Evolutionary conservation across 495 filamentous ascomycete genomes (phyloP).

Genomic region (Penicillium canariense): DNA sequence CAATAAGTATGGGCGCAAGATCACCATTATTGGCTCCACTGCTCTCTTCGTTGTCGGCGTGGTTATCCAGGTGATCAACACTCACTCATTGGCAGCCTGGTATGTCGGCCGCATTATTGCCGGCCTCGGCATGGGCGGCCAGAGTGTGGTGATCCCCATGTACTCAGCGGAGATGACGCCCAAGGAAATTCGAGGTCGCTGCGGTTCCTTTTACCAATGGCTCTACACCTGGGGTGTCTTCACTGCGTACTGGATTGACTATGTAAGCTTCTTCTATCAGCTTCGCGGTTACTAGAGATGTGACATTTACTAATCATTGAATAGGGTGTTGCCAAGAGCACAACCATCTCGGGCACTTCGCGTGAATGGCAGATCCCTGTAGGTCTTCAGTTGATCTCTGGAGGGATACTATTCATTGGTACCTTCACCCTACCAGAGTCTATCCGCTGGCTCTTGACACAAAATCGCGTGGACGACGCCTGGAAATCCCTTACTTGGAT

Average conservation of each 20-base stretch:
- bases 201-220: conserved; percentile 53
- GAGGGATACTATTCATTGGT: conserved; percentile 45
- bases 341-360: conserved; percentile 54
- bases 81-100: conserved; percentile 40
- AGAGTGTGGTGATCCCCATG: conserved; percentile 56
- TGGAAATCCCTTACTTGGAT: conserved; percentile 50
- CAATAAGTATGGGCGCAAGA: conserved; percentile 43
- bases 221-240: conserved; percentile 53
- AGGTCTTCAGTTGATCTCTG: conserved; percentile 50
- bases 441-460: conserved; percentile 49
- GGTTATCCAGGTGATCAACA: conserved; percentile 45
- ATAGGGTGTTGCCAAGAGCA: conserved; percentile 33
- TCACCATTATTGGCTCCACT: conserved; percentile 41
- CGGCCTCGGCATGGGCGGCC: conserved; percentile 56
- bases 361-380: conserved; percentile 56
- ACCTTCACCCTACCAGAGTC: conserved; percentile 49
- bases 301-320: neutral
- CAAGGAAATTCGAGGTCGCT: conserved; percentile 51
- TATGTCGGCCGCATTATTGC: conserved; percentile 51
- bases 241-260: conserved; percentile 53
- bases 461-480: conserved; percentile 40
- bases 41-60: conserved; percentile 46
- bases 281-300: neutral
- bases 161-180: conserved; percentile 57
- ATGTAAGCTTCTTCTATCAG: conserved; percentile 24